Percentiles rank a stretch among this genome's conserved stretches.
Conservation (phyloP, 164 flowering plant species). For the Berberis vulgaris region DNA sequence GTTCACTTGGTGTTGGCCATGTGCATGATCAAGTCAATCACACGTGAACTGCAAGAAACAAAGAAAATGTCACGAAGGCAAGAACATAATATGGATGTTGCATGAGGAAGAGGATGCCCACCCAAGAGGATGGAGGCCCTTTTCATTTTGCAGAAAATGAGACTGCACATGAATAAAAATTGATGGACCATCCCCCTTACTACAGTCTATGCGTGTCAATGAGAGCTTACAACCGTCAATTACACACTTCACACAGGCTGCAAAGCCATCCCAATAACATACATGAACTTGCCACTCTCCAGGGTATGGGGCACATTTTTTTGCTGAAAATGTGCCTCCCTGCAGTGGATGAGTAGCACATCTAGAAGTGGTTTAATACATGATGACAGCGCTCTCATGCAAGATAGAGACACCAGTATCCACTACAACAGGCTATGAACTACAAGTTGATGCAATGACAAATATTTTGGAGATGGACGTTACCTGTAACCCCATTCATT, state of each 20-base stretch:
- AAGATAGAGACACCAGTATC: not conserved
- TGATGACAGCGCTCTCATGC: not conserved
- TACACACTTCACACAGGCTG: no score
- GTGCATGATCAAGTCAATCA: slow-evolving; percentile 22
- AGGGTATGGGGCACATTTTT: no score
- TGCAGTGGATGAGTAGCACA: no score
- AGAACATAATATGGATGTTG: not conserved
- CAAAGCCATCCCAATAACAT: no score
- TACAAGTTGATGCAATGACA: no score
- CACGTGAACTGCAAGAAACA: slow-evolving; percentile 21
- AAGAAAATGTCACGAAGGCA: not conserved
- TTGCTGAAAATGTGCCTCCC: no score
- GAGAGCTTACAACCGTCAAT: not conserved
- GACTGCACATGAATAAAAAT: not conserved
- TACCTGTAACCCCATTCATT: slow-evolving; percentile 95
- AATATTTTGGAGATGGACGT: not conserved
- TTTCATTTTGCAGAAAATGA: not conserved
- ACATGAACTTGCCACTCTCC: no score
- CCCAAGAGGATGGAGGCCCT: not conserved
- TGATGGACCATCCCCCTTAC: not conserved
- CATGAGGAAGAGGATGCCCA: not conserved
- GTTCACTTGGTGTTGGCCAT: slow-evolving; percentile 12
- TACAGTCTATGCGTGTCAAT: no score
- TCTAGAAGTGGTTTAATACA: no score
- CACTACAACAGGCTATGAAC: not conserved